Percentiles rank a stretch among this genome's conserved stretches.
These are phyloP conservation scores for Blechomonas ayalai DNA, from an alignment of 208 protist genomes.

Conservation along the genomic window DNA sequence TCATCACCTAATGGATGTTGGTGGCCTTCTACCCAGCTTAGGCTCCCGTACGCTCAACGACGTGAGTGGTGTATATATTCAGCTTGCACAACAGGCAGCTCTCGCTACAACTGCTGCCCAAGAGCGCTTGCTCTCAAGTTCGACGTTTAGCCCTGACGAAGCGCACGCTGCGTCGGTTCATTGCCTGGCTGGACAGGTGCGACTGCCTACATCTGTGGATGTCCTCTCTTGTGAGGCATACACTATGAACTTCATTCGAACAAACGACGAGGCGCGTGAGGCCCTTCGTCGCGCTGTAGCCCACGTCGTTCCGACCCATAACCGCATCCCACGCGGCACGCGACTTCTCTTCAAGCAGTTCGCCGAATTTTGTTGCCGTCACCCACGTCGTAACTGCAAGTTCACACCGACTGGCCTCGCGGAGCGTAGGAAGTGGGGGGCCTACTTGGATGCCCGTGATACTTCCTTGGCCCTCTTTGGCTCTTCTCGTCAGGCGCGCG, in stretches of 20 bases:
- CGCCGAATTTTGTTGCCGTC: conserved; percentile 58
- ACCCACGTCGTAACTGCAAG: conserved; percentile 72
- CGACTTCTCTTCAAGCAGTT: conserved; percentile 55
- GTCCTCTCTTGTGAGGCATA: conserved; percentile 34
- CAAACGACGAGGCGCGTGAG: conserved; percentile 46
- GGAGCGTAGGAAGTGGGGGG: conserved; percentile 68
- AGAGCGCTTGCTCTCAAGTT: neutral
- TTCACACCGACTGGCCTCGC: conserved; percentile 55
- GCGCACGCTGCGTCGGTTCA: neutral
- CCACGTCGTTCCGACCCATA: conserved; percentile 22
- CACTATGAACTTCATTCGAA: conserved; percentile 46
- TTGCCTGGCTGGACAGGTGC: conserved; percentile 3
- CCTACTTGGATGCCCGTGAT: conserved; percentile 82
- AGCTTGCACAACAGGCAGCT: conserved; percentile 20
- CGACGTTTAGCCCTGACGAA: conserved; percentile 3
- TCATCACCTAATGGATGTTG: conserved; percentile 63
- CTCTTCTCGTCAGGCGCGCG: conserved; percentile 66
- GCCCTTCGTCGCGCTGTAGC: conserved; percentile 38
- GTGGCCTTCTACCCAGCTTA: conserved; percentile 34
- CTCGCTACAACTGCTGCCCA: conserved; percentile 9
- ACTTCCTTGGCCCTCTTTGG: conserved; percentile 82
- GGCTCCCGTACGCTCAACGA: conserved; percentile 24
- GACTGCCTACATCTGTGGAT: conserved; percentile 24
- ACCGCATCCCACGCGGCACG: conserved; percentile 23
- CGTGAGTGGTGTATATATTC: conserved; percentile 24